Evolutionary conservation across 495 filamentous ascomycete species (phyloP), one percentile per base, ranked within the genome.

Genomic region (Pyrenopolyporus hunteri): DNA sequence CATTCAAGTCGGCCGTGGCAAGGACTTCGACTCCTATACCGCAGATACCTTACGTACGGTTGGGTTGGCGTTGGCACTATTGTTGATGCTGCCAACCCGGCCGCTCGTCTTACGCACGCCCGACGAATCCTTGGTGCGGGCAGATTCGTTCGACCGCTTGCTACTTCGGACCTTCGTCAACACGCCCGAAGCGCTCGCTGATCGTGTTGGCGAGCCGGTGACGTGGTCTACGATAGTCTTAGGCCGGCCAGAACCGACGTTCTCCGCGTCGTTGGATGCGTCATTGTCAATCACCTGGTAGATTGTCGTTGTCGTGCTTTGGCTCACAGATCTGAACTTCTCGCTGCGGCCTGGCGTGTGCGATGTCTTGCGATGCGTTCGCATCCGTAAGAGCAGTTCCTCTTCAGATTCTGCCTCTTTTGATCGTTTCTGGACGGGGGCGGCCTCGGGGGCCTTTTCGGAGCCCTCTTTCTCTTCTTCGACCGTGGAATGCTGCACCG

Each of bases 51-150:
- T 81, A 28, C 79, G 69, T 13, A 65, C 60, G 13, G 72, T 59
- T 6, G 72, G 53, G 31, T 66, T 65, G 17, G 63, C 58, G 9
- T 69, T 69, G 10, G 72, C 52, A 16, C 57, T 61, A 26, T 63
- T 68, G 19, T 87, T 86, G 11, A 88, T 77, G 69, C 93, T 96
- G 6, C 92, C 92, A n/a, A 97, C 82, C 6, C 93, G 84, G n/a
- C 92, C 91, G 71, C 92, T 97, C 4, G 89, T 88, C 78, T 98
- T 98, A 49, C 93, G 84, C 19, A 97, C 87, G 10, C 90, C 91
- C 20, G 79, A 80, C 50, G 67, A 76, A 60, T 81, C 78, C 68
- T 82, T 81, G 43, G 50, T 80, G 36, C 76, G 78, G 60, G 43
- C 74, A 79, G 76, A 81, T 77, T 63, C 81, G 81, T 67, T 81